phyloP scores from a whole-genome alignment of 1,139 yeast genomes.

The Candida freyschussii region DNA sequence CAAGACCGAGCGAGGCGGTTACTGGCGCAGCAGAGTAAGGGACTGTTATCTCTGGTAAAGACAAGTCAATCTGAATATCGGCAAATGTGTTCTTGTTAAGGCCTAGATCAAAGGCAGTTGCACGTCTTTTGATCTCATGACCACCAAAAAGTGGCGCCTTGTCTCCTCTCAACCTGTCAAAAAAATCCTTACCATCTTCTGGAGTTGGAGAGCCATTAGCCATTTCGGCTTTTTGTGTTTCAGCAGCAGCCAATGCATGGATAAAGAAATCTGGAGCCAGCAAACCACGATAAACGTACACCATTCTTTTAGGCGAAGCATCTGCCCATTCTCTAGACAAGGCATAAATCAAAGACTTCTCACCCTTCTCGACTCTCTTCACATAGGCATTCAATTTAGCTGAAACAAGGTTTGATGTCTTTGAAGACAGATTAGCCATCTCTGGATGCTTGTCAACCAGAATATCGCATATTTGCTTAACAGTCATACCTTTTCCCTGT shows the following conservation, averaged over 20 bases:
- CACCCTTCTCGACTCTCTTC: constrained; percentile 76
- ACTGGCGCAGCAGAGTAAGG: constrained; percentile 77
- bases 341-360: constrained; percentile 63
- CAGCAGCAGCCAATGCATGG: constrained; percentile 53
- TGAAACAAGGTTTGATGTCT: constrained; percentile 74
- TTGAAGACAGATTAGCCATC: constrained; percentile 72
- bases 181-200: constrained; percentile 19
- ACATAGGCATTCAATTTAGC: constrained; percentile 83
- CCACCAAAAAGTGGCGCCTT: constrained; percentile 5
- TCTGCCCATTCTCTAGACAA: constrained; percentile 85
- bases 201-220: constrained; percentile 8
- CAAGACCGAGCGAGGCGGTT: constrained; percentile 50
- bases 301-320: constrained; percentile 84
- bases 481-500: constrained; percentile 74
- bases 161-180: constrained; percentile 14
- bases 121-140: constrained; percentile 25
- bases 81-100: constrained; percentile 30
- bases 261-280: constrained; percentile 66
- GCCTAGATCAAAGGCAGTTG: constrained; percentile 26
- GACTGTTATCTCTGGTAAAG: constrained; percentile 49
- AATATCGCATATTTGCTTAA: constrained; percentile 75
- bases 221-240: constrained; percentile 23
- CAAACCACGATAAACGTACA: constrained; percentile 75
- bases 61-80: constrained; percentile 43
- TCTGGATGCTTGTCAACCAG: constrained; percentile 70